A percentile compares a stretch with the other conserved stretches of the same genome.
These are phyloP conservation scores for Scleromitrula shiraiana DNA, from an alignment of 2,329 filamentous ascomycete species.

Conservation along the genomic window DNA sequence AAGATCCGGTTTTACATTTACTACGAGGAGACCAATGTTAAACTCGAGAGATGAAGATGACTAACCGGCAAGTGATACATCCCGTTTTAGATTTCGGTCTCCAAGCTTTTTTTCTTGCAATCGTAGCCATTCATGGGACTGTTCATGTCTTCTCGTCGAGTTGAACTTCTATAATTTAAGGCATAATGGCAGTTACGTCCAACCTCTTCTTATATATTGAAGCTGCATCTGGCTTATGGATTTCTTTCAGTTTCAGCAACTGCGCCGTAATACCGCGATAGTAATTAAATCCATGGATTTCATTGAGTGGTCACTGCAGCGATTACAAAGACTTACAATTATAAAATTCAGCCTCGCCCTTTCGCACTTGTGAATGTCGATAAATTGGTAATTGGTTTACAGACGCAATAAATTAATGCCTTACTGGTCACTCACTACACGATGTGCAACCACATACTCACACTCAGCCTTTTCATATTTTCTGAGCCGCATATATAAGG, in stretches of 20 bases:
- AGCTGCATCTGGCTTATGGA: background rate
- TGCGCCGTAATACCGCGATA: background rate
- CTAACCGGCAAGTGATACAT: slow-evolving; percentile 26
- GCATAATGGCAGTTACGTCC: background rate
- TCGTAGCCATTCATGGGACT: background rate
- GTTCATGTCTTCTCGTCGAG: background rate
- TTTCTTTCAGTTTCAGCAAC: background rate
- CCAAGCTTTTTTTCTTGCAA: slow-evolving; percentile 21
- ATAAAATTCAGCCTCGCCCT: slow-evolving; percentile 3
- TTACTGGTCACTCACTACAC: background rate
- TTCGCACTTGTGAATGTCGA: background rate
- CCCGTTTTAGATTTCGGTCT: slow-evolving; percentile 24
- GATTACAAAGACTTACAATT: background rate
- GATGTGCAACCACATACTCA: background rate
- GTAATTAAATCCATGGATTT: background rate
- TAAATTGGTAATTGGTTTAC: background rate
- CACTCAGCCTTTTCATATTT: background rate
- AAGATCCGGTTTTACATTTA: background rate
- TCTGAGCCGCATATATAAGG: background rate
- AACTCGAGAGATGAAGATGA: no score
- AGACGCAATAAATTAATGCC: background rate
- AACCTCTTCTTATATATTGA: background rate
- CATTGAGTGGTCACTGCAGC: background rate
- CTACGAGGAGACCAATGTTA: background rate
- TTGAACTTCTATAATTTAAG: background rate